Evolutionary conservation across 495 filamentous ascomycete species (phyloP), one percentile per base, ranked within the genome.

Genomic region (Aspergillus cristatus): DNA sequence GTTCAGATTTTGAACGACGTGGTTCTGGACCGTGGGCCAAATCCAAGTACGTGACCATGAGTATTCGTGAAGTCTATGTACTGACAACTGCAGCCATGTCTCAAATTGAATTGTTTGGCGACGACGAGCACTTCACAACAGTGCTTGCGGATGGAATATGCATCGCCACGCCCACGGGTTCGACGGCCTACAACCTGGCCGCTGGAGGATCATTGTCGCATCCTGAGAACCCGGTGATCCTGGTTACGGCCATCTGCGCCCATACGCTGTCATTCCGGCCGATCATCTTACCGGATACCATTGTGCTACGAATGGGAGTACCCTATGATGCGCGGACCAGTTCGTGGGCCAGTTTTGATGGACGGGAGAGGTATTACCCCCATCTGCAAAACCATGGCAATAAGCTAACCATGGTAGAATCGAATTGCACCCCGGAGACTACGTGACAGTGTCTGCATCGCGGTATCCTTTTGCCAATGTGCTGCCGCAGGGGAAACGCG

Each of bases 331-430:
- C 87, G 5, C 71, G 91, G 14, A 84, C 88, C 11, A 81, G 76
- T 43, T 87, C 81, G 33, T 98, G 93, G 93, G 93, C 88, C 26
- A 94, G 87, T 56, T 98, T 98, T 62, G 91, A 98, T 55, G 91
- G 91, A 7, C 77, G 86, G 52, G 85, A 94, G 58, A 78, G 86
- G 74, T 75, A 42, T 16, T 25, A 25, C 20, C 6, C 2, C 13
- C 26, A 26, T 8, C 24, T 7, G 12, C 16, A 14, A 7, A 22
- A 37, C 14, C 17, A 24, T 42, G n/a, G 28, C 14, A 7, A 13
- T 33, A 14, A 16, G 36, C 38, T 51, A 32, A 53, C 32, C 13
- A 28, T 20, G 35, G 11, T 42, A 76, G 79, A 45, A 65, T 94
- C 29, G 91, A 97, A 65, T 63, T 98, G 39, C 63, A 69, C 30